Percentiles rank a stretch among this genome's conserved stretches.
Evolutionary conservation across 768 basidiomycete species (phyloP).

Genomic region (Daedaleopsis nitida): DNA sequence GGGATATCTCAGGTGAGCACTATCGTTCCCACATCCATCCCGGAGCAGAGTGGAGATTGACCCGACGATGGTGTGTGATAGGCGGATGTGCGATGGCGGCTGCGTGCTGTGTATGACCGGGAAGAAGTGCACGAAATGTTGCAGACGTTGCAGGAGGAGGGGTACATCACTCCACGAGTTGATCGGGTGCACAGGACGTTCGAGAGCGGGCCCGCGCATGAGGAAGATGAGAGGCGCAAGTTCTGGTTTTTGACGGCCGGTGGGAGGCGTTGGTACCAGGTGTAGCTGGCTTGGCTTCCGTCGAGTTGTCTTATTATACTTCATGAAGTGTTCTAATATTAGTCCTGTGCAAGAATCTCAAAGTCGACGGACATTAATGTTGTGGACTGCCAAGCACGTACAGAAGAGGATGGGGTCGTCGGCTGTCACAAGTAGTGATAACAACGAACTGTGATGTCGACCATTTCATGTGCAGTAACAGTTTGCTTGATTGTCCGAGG

Average conservation of each 20-base stretch:
- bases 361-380: too few relatives aligned
- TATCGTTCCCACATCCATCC: neutral
- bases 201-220: conserved; percentile 42
- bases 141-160: conserved; percentile 52
- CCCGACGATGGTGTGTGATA: conserved; percentile 30
- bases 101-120: conserved; percentile 72
- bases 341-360: too few relatives aligned
- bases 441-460: too few relatives aligned
- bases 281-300: conserved; percentile 36
- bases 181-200: conserved; percentile 23
- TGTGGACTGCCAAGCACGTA: too few relatives aligned
- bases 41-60: neutral
- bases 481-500: too few relatives aligned
- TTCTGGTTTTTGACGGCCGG: conserved; percentile 59
- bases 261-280: conserved; percentile 67
- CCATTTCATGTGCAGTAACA: too few relatives aligned
- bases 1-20: conserved; percentile 69
- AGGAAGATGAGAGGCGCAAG: conserved; percentile 50
- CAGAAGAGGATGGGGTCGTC: too few relatives aligned
- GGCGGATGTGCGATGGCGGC: conserved; percentile 72
- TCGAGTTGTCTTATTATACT: neutral
- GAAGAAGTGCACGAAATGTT: conserved; percentile 73
- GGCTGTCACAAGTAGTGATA: too few relatives aligned
- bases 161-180: conserved; percentile 43
- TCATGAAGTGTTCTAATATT: too few relatives aligned